Evolutionary conservation across 139 green algal genomes (phyloP), one percentile per base, ranked within the genome.

Genomic region (Micractinium sp.): DNA sequence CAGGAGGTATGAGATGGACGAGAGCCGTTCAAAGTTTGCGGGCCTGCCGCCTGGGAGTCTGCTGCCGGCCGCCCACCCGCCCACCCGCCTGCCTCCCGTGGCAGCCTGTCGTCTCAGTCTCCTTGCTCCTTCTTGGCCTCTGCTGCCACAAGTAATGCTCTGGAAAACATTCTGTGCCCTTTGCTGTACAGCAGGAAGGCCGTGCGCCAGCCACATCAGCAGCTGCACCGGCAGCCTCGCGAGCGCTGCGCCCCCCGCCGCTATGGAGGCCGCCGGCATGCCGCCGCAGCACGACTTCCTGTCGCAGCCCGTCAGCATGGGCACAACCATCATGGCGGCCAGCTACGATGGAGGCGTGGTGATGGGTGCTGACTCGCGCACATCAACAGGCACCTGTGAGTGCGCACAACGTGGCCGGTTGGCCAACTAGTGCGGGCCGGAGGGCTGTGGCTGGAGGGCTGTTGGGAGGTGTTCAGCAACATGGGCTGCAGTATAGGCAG

Each of bases 301-400:
- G 36, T 61, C 38, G 61, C 83, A 79, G 71, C 71, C 85, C 71
- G 85, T 88, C 16, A 71, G 36, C 41, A 63, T 87, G 85, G 85
- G 94, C 91, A 99, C 97, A 15, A 99, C 97, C 20, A 99, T 99
- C 76, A 96, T 99, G 86, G 97, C 97, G 16, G 97, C 94, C 60
- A 89, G 86, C 20, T 99, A 93, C 83, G 93, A 97, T 71, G 98
- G 96, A 25, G 97, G 97, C 25, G 98, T 99, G 20, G 95, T 99
- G 2, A 86, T 99, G 31, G 98, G 98, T 2, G 95, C 95, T 9
- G 97, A 99, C 90, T 96, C 95, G 0, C 90, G 97, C 3, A 96
- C 97, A 2, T 96, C 93, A 63, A 98, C 96, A 23, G 97, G 97
- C 25, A 95, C 94, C 60, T 99, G 83, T 87, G 66, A 38, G 83